These are phyloP conservation scores for Cyberlindnera xylosilytica DNA, from an alignment of 805 yeast species.

Conservation along the genomic window DNA sequence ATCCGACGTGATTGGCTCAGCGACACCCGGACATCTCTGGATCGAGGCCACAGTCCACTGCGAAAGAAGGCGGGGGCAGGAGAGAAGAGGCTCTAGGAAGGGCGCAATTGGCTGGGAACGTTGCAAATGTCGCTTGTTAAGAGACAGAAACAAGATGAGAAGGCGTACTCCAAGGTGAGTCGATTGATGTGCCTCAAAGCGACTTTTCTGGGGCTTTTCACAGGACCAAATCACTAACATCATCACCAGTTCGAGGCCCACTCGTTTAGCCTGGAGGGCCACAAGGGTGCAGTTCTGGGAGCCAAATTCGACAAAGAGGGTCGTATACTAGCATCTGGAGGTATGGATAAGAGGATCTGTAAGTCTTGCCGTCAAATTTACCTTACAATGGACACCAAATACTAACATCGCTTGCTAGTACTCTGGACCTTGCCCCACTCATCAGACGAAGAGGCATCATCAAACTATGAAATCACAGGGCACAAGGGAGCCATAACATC, in stretches of 20 bases:
- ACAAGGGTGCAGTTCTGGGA: conserved; percentile 50
- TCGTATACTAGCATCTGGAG: conserved; percentile 55
- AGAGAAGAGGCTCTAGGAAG: too few species aligned
- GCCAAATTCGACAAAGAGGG: conserved; percentile 54
- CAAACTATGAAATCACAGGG: conserved; percentile 46
- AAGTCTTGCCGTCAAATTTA: not conserved
- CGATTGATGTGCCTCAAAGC: not conserved
- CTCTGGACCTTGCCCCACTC: conserved; percentile 27
- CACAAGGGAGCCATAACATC: conserved; percentile 67
- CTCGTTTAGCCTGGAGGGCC: conserved; percentile 44
- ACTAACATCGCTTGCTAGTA: conserved; percentile 9
- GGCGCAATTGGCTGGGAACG: too few species aligned
- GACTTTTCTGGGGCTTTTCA: not conserved
- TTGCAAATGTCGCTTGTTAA: conserved; percentile 34
- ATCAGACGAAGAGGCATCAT: conserved; percentile 9
- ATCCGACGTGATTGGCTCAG: conserved; percentile 18
- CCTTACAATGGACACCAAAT: not conserved
- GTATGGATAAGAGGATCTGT: conserved; percentile 48
- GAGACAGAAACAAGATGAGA: conserved; percentile 27
- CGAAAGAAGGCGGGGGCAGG: too few species aligned
- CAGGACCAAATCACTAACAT: conserved; percentile 5
- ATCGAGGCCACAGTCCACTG: too few species aligned
- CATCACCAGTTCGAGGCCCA: conserved; percentile 15
- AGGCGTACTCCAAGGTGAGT: conserved; percentile 4
- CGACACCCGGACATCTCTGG: conserved; percentile 18